Evolutionary conservation across 2,329 filamentous ascomycete species (phyloP).

Genomic region (Colletotrichum zoysiae): DNA sequence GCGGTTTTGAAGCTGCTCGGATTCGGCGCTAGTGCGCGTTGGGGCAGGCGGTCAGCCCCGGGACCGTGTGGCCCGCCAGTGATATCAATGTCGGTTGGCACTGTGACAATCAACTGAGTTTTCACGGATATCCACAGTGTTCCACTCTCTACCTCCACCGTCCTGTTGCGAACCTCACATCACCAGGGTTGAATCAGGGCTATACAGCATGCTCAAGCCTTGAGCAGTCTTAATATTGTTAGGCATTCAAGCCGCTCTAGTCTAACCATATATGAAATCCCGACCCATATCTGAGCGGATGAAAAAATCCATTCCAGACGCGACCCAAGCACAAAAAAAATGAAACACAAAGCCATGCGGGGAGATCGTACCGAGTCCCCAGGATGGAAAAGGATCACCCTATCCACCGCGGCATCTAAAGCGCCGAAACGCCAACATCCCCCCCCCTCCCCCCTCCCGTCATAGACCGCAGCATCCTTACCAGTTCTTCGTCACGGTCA

Average conservation of each 20-base stretch:
- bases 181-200: slow-evolving; percentile 11
- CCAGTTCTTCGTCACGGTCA: slow-evolving; percentile 35
- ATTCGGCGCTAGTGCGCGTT: slow-evolving; percentile 45
- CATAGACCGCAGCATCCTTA: neutral
- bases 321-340: neutral
- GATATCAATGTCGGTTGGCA: neutral
- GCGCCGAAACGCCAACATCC: slow-evolving; percentile 13
- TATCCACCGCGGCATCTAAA: slow-evolving; percentile 9
- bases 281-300: neutral
- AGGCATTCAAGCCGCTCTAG: neutral
- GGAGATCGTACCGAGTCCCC: neutral
- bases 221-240: neutral
- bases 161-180: slow-evolving; percentile 9
- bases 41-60: neutral
- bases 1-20: slow-evolving; percentile 19
- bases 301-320: neutral
- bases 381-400: neutral
- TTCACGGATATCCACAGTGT: slow-evolving; percentile 9
- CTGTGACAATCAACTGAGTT: neutral
- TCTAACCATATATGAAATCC: slow-evolving; percentile 8
- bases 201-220: slow-evolving; percentile 22
- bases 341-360: neutral
- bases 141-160: neutral
- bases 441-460: neutral
- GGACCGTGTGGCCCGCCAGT: neutral